Conservation (phyloP, 805 yeast genomes). For the Candida insectorum region DNA sequence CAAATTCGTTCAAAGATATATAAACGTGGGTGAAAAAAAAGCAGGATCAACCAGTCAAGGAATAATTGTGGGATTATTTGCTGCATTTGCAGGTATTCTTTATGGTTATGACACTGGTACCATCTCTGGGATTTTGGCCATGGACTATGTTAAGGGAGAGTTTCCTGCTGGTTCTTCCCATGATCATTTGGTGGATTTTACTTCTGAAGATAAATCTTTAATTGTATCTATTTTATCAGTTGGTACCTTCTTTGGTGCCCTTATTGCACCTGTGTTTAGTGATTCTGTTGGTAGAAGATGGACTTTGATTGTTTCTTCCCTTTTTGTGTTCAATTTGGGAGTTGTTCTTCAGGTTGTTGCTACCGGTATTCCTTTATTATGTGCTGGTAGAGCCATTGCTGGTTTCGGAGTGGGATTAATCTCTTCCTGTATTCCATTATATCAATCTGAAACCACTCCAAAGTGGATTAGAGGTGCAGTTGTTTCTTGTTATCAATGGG, state of each 20-base stretch:
- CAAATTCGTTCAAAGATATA: slow-evolving; percentile 17
- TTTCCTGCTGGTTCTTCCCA: slow-evolving; percentile 40
- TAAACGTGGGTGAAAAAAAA: slow-evolving; percentile 44
- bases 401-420: slow-evolving; percentile 47
- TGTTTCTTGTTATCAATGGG: slow-evolving; percentile 43
- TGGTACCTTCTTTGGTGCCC: slow-evolving; percentile 80
- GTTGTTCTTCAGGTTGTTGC: slow-evolving; percentile 32
- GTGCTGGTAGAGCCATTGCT: slow-evolving; percentile 44
- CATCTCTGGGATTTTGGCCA: slow-evolving; percentile 72
- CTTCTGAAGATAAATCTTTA: slow-evolving; percentile 61
- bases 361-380: slow-evolving; percentile 31
- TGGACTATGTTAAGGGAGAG: slow-evolving; percentile 58
- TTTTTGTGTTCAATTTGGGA: slow-evolving; percentile 53
- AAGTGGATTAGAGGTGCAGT: slow-evolving; percentile 60
- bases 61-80: slow-evolving; percentile 70
- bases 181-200: slow-evolving; percentile 43
- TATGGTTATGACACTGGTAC: slow-evolving; percentile 90
- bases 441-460: slow-evolving; percentile 76
- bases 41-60: slow-evolving; percentile 42
- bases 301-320: slow-evolving; percentile 58
- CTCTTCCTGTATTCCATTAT: slow-evolving; percentile 68
- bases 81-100: slow-evolving; percentile 83
- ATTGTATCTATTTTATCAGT: slow-evolving; percentile 72
- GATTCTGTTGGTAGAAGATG: slow-evolving; percentile 68
- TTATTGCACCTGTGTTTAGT: slow-evolving; percentile 61